Evolutionary conservation across 768 basidiomycete genomes (phyloP).

Genomic region (Dioszegia aurantiaca): DNA sequence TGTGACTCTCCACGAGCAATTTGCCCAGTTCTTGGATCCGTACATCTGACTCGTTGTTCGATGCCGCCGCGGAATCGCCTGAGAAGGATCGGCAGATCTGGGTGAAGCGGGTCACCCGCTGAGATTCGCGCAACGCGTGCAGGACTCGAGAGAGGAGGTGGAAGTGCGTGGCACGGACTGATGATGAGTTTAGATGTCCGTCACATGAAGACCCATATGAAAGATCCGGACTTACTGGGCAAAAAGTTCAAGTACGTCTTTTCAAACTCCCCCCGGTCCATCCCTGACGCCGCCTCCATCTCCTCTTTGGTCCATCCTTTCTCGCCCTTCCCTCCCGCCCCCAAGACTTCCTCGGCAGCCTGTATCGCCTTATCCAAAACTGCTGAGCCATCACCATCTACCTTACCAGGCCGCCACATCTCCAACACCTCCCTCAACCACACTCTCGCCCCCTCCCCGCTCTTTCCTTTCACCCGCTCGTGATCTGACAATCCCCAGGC

Average conservation of each 20-base stretch:
- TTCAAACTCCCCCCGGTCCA: constrained; percentile 60
- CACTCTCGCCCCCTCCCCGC: constrained; percentile 11
- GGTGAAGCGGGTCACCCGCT: constrained; percentile 76
- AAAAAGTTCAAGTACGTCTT: constrained; percentile 73
- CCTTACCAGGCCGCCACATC: constrained; percentile 16
- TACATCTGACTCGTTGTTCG: background rate
- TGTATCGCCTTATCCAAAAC: constrained; percentile 56
- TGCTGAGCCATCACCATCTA: background rate
- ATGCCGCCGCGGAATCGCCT: background rate
- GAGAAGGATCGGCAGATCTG: constrained; percentile 59
- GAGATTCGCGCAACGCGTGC: constrained; percentile 77
- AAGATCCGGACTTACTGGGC: constrained; percentile 64
- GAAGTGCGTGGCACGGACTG: constrained; percentile 77
- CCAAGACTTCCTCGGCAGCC: constrained; percentile 48
- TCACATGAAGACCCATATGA: background rate
- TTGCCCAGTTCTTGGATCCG: constrained; percentile 60
- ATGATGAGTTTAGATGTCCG: background rate
- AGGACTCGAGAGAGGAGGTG: constrained; percentile 76
- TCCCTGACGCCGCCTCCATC: constrained; percentile 67
- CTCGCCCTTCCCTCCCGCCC: constrained; percentile 53
- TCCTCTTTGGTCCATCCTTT: constrained; percentile 70
- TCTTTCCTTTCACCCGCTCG: constrained; percentile 11
- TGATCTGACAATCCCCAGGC: constrained; percentile 54
- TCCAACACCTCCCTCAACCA: constrained; percentile 33
- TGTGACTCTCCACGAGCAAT: constrained; percentile 76